A percentile compares a stretch with the other conserved stretches of the same genome.
These are phyloP conservation scores for Trametes cubensis DNA, from an alignment of 768 basidiomycete species.

Conservation along the genomic window DNA sequence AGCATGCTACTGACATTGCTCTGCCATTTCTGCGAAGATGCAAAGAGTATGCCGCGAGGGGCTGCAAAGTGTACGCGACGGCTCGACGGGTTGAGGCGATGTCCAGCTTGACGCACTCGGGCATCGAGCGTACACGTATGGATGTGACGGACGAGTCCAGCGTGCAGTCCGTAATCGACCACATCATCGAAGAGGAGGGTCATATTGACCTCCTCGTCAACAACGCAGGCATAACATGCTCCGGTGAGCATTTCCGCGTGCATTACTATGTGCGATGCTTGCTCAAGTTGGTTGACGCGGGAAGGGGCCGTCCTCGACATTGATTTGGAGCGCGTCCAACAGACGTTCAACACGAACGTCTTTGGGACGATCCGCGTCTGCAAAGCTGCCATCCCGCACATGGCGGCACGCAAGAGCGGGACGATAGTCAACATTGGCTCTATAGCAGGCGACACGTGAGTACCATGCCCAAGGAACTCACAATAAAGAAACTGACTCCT, in stretches of 20 bases:
- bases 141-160: slow-evolving; percentile 70
- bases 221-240: slow-evolving; percentile 59
- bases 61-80: slow-evolving; percentile 78
- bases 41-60: slow-evolving; percentile 63
- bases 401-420: slow-evolving; percentile 66
- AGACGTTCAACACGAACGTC: slow-evolving; percentile 67
- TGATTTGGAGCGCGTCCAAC: slow-evolving; percentile 53
- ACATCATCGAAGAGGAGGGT: slow-evolving; percentile 57
- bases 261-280: slow-evolving; percentile 28
- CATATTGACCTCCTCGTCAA: slow-evolving; percentile 76
- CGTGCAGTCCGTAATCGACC: slow-evolving; percentile 50
- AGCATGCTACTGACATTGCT: no score
- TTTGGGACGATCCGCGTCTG: slow-evolving; percentile 61
- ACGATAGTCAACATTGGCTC: slow-evolving; percentile 78
- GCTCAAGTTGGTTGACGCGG: background rate
- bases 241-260: slow-evolving; percentile 42
- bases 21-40: slow-evolving; percentile 46
- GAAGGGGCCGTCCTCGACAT: slow-evolving; percentile 54
- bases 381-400: slow-evolving; percentile 66
- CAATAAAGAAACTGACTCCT: no score
- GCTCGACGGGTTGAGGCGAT: slow-evolving; percentile 66
- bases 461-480: slow-evolving; percentile 8
- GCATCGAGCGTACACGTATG: slow-evolving; percentile 51
- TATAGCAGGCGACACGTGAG: slow-evolving; percentile 61
- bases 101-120: slow-evolving; percentile 48